These are phyloP conservation scores for Murraya paniculata DNA, from an alignment of 345 rosid genomes.

Conservation along the genomic window DNA sequence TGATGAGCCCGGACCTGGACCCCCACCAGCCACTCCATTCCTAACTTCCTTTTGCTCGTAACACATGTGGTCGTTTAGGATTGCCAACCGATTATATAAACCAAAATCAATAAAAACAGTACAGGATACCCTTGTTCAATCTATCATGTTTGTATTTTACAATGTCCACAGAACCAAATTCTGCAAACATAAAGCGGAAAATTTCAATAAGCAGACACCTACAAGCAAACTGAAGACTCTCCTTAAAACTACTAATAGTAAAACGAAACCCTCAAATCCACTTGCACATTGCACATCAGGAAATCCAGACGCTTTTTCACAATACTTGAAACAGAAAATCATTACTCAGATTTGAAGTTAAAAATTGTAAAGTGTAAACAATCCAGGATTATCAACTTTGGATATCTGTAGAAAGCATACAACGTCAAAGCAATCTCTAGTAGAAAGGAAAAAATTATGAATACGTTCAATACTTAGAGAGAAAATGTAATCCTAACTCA, in stretches of 20 bases:
- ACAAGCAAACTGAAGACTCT: background rate
- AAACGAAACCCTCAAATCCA: background rate
- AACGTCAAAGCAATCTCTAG: background rate
- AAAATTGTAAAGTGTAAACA: background rate
- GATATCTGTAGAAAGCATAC: background rate
- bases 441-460: background rate
- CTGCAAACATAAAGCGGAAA: slow-evolving; percentile 17
- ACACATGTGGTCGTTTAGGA: slow-evolving; percentile 31
- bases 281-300: background rate
- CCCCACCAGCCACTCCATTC: slow-evolving; percentile 35
- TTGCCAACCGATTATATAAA: slow-evolving; percentile 16
- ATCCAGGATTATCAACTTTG: background rate
- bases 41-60: slow-evolving; percentile 39
- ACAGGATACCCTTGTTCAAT: slow-evolving; percentile 21
- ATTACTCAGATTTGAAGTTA: background rate
- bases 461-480: slow-evolving; percentile 2
- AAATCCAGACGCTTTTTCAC: background rate
- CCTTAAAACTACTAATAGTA: background rate
- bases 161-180: slow-evolving; percentile 6
- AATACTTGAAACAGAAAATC: background rate
- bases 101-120: slow-evolving; percentile 37
- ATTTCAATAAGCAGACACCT: background rate
- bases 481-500: background rate
- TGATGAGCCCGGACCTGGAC: slow-evolving; percentile 42
- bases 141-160: slow-evolving; percentile 19